A percentile compares a stretch with the other conserved stretches of the same genome.
phyloP scores from a whole-genome alignment of 2,329 filamentous ascomycete genomes.

The Neocucurbitaria cava region DNA sequence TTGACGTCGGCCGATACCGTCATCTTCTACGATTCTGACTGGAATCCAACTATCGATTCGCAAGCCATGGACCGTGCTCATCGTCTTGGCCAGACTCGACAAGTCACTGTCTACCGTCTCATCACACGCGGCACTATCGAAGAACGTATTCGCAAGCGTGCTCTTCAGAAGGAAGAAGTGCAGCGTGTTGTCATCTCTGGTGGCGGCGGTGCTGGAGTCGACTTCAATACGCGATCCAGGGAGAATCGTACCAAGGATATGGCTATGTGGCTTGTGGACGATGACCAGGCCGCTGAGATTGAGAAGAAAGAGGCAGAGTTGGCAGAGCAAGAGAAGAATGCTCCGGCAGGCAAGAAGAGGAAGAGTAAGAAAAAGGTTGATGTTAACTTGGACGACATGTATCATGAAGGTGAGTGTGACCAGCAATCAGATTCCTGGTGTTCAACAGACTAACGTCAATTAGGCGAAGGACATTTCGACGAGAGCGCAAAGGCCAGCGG shows the following conservation, averaged over 20 bases:
- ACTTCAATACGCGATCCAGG: constrained; percentile 90
- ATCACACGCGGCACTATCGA: constrained; percentile 97
- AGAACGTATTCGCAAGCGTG: constrained; percentile 95
- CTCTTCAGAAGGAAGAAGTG: constrained; percentile 97
- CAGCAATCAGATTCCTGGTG: not conserved
- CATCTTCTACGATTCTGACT: constrained; percentile 99
- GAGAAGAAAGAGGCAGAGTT: constrained; percentile 91
- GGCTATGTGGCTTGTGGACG: constrained; percentile 97
- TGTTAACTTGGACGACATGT: constrained; percentile 89
- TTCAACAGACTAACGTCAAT: constrained; percentile 31
- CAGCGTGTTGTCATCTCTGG: constrained; percentile 96
- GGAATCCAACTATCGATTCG: constrained; percentile 98
- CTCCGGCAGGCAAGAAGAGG: constrained; percentile 54
- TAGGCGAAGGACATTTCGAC: constrained; percentile 96
- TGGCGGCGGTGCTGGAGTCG: constrained; percentile 80
- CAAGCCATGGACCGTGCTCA: constrained; percentile 99
- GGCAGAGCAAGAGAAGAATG: constrained; percentile 66
- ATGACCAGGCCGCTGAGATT: constrained; percentile 93
- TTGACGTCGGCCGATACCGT: constrained; percentile 95
- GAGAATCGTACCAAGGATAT: constrained; percentile 98
- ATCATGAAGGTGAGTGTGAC: constrained; percentile 85
- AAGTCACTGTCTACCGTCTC: constrained; percentile 96
- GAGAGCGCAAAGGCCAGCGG: constrained; percentile 85
- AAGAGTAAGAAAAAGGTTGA: constrained; percentile 69
- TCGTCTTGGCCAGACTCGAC: constrained; percentile 92